Evolutionary conservation across 108 stramenopile species (phyloP).

Genomic region (Asterionellopsis glacialis): DNA sequence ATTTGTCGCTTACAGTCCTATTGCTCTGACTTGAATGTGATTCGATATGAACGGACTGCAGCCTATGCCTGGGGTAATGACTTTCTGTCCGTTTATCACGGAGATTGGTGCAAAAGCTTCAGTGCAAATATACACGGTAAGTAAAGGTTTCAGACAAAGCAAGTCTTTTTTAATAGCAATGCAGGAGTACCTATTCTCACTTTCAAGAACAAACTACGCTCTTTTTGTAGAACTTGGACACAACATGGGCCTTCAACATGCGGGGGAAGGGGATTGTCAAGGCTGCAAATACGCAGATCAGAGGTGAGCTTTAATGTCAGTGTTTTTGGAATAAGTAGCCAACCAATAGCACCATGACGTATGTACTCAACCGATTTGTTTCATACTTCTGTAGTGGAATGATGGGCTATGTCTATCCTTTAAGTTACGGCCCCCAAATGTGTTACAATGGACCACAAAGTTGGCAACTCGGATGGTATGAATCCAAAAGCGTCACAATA

Average conservation of each 20-base stretch:
- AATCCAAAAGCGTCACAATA: conserved; percentile 9
- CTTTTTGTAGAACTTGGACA: conserved; percentile 36
- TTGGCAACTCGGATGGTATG: conserved; percentile 46
- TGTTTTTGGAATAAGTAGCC: too few relatives aligned
- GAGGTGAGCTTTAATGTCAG: too few relatives aligned
- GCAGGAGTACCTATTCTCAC: too few relatives aligned
- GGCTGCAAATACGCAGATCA: not conserved
- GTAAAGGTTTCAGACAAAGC: too few relatives aligned
- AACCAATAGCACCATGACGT: too few relatives aligned
- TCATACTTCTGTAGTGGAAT: too few relatives aligned
- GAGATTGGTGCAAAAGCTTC: conserved; percentile 39
- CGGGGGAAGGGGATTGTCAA: not conserved
- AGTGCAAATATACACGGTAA: conserved; percentile 36
- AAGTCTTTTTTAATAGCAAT: too few relatives aligned
- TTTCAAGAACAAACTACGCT: too few relatives aligned
- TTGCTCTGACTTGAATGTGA: too few relatives aligned
- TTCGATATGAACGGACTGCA: not conserved
- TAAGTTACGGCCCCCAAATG: conserved; percentile 12
- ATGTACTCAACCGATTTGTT: too few relatives aligned
- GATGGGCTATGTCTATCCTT: conserved; percentile 6
- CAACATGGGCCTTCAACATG: conserved; percentile 41
- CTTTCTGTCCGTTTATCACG: conserved; percentile 30
- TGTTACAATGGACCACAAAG: conserved; percentile 45
- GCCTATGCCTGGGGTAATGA: conserved; percentile 2
- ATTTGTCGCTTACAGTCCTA: too few relatives aligned